A percentile compares a stretch with the other conserved stretches of the same genome.
Evolutionary conservation across 1,284 basidiomycete species (phyloP).

Genomic region (Athelia sp.): DNA sequence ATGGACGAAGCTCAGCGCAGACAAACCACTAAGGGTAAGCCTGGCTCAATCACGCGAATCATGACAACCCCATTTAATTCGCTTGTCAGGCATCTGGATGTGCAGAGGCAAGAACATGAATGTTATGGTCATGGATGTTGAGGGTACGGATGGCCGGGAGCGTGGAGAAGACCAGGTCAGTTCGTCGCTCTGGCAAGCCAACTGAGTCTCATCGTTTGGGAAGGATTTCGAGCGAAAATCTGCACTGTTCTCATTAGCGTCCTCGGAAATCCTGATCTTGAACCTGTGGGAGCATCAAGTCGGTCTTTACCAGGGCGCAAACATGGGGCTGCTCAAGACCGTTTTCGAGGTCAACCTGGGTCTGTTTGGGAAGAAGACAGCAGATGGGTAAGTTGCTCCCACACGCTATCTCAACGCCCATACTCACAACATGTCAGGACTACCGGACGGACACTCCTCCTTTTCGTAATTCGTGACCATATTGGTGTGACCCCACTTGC

Average conservation of each 20-base stretch:
- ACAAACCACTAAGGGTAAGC: constrained; percentile 93
- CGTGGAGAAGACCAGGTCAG: constrained; percentile 92
- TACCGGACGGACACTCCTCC: constrained; percentile 84
- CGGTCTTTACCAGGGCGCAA: constrained; percentile 96
- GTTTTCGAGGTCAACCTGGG: constrained; percentile 98
- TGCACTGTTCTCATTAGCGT: constrained; percentile 94
- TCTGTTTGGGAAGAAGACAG: constrained; percentile 79
- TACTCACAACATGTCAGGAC: constrained; percentile 36
- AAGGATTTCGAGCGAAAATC: constrained; percentile 99
- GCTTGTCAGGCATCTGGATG: constrained; percentile 95
- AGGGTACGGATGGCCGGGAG: constrained; percentile 97
- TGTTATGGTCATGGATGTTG: constrained; percentile 98
- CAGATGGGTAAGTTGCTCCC: constrained; percentile 47
- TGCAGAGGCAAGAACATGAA: constrained; percentile 85
- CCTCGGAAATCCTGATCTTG: constrained; percentile 92
- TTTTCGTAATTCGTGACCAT: constrained; percentile 98
- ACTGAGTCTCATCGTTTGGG: no score
- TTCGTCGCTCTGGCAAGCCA: not conserved
- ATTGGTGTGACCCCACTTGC: constrained; percentile 88
- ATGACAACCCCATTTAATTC: not conserved
- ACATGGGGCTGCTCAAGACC: constrained; percentile 98
- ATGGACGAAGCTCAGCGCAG: constrained; percentile 93
- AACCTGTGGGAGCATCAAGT: constrained; percentile 99
- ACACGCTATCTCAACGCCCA: constrained; percentile 3
- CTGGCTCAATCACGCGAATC: not conserved